These are phyloP conservation scores for Talaromyces liani DNA, from an alignment of 495 filamentous ascomycete genomes.

Conservation along the genomic window DNA sequence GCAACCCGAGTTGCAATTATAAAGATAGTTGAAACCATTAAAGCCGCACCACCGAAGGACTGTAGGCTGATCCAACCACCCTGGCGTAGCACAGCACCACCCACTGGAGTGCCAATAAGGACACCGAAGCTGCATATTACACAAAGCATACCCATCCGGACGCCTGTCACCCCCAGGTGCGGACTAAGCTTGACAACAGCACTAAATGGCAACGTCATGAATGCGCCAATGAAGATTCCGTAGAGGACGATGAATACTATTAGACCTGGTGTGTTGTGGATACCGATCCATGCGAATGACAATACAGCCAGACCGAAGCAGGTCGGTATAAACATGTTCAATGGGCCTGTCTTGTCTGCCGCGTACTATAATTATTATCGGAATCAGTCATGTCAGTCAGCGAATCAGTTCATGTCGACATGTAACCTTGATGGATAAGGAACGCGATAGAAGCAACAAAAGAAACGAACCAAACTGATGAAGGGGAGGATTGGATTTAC, in stretches of 20 bases:
- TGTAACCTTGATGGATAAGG: background rate
- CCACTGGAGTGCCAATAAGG: constrained; percentile 61
- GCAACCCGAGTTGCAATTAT: background rate
- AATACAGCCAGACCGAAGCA: background rate
- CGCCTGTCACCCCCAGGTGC: constrained; percentile 13
- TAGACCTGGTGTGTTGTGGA: constrained; percentile 14
- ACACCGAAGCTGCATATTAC: constrained; percentile 15
- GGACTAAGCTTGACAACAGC: constrained; percentile 20
- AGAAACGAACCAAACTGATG: no score
- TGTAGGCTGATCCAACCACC: background rate
- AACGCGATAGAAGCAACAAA: background rate
- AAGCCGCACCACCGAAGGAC: background rate
- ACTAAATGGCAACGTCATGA: constrained; percentile 18
- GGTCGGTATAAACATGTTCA: background rate
- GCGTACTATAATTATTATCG: background rate
- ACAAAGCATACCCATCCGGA: constrained; percentile 15
- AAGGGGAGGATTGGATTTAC: no score
- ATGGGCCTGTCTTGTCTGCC: constrained; percentile 5
- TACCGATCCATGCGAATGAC: background rate
- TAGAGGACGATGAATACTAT: constrained; percentile 19
- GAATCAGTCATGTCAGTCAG: background rate
- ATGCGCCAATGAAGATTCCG: constrained; percentile 27
- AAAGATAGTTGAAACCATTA: background rate
- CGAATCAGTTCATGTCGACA: no score
- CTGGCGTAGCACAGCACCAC: constrained; percentile 29